Evolutionary conservation across 1,284 basidiomycete genomes (phyloP).

Genomic region (Phellopilus nigrolimitatus): DNA sequence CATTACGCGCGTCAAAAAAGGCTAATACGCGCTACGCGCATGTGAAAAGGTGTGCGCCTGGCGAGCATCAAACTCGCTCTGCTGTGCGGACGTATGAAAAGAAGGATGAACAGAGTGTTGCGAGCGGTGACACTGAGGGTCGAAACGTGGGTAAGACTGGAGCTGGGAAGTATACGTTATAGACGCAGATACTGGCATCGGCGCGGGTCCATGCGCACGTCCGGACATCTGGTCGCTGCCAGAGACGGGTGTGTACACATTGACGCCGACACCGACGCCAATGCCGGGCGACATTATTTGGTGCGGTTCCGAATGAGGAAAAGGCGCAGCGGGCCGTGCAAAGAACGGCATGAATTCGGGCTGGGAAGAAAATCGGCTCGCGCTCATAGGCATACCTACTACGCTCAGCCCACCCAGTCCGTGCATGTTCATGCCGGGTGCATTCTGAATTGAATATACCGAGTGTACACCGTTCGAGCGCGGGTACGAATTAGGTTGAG

Average conservation of each 20-base stretch:
- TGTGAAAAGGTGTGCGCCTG: no score
- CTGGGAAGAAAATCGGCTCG: not conserved
- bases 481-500: not conserved
- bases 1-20: no score
- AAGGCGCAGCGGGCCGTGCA: no score
- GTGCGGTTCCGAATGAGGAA: not conserved
- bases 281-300: not conserved
- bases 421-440: slow-evolving; percentile 2
- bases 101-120: no score
- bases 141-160: not conserved
- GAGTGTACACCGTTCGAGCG: no score
- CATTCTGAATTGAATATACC: no score
- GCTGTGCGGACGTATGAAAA: no score
- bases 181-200: slow-evolving; percentile 1
- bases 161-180: not conserved
- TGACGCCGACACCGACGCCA: slow-evolving; percentile 4
- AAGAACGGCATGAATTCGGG: not conserved
- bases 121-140: no score
- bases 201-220: slow-evolving; percentile 2
- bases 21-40: no score
- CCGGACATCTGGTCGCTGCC: not conserved
- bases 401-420: slow-evolving; percentile 1
- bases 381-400: not conserved
- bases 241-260: not conserved
- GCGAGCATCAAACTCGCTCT: no score